Conservation (phyloP, 257 asterid genomes). For the Plantago major region DNA sequence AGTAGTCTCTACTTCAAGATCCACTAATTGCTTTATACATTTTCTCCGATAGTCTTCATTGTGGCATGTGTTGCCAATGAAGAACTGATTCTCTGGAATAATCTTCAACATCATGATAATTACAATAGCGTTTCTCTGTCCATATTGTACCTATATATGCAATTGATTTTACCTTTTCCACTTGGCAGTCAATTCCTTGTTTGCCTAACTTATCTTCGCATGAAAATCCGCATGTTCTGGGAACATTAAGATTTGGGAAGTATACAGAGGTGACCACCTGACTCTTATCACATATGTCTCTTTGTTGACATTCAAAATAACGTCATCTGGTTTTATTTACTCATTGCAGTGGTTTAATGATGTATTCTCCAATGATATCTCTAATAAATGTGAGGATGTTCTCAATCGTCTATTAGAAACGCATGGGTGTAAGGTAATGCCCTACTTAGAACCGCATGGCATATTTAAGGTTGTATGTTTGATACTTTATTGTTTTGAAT, state of each 20-base stretch:
- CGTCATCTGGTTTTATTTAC: slow-evolving; percentile 16
- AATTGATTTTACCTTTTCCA: slow-evolving; percentile 7
- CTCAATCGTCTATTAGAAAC: slow-evolving; percentile 67
- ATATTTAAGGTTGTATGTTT: slow-evolving; percentile 12
- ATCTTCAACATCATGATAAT: slow-evolving; percentile 15
- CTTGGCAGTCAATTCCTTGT: slow-evolving; percentile 74
- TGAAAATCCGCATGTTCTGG: slow-evolving; percentile 40
- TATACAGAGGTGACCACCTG: slow-evolving; percentile 68
- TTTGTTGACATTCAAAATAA: slow-evolving; percentile 14
- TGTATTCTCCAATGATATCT: slow-evolving; percentile 80
- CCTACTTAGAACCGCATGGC: slow-evolving; percentile 18
- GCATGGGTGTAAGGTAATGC: slow-evolving; percentile 73
- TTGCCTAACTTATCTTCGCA: slow-evolving; percentile 64
- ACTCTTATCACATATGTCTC: slow-evolving; percentile 14
- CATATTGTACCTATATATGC: not conserved
- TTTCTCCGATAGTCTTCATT: not conserved
- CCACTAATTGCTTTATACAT: slow-evolving; percentile 2
- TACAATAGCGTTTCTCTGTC: slow-evolving; percentile 8
- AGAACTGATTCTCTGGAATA: not conserved
- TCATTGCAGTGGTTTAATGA: slow-evolving; percentile 85
- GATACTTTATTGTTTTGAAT: slow-evolving; percentile 12
- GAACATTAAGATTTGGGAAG: slow-evolving; percentile 70
- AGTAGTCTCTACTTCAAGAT: slow-evolving; percentile 1
- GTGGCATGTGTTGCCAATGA: slow-evolving; percentile 5
- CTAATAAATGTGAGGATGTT: slow-evolving; percentile 73